Evolutionary conservation across 495 filamentous ascomycete species (phyloP).

Genomic region (Halenospora varia): DNA sequence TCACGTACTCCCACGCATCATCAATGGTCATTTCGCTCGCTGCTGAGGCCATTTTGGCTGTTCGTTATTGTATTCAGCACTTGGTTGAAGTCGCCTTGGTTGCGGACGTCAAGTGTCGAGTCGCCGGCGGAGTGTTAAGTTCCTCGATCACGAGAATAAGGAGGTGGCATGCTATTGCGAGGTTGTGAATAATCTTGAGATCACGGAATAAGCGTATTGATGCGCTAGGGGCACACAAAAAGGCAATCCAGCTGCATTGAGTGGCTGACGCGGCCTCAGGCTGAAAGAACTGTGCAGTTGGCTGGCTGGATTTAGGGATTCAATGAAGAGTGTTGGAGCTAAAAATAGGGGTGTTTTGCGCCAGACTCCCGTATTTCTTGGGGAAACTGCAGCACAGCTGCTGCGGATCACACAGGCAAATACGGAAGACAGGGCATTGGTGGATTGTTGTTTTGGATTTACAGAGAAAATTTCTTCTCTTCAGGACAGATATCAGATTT

Average conservation of each 20-base stretch:
- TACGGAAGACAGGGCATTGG: neutral
- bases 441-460: neutral
- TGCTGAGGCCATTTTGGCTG: conserved; percentile 8
- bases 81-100: neutral
- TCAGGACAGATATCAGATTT: neutral
- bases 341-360: neutral
- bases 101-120: neutral
- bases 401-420: neutral
- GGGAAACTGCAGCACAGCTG: neutral
- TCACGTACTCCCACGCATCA: conserved; percentile 24
- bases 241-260: neutral
- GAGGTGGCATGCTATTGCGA: neutral
- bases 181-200: neutral
- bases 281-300: neutral
- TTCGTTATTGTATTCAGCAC: neutral
- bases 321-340: too few species aligned
- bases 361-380: neutral
- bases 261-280: neutral
- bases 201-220: neutral
- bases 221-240: neutral
- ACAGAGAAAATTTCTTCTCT: too few species aligned
- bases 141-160: neutral
- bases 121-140: neutral
- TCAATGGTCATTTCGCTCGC: conserved; percentile 26
- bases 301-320: too few species aligned